phyloP scores from a whole-genome alignment of 2,329 filamentous ascomycete species.

The Septoria petroselini region DNA sequence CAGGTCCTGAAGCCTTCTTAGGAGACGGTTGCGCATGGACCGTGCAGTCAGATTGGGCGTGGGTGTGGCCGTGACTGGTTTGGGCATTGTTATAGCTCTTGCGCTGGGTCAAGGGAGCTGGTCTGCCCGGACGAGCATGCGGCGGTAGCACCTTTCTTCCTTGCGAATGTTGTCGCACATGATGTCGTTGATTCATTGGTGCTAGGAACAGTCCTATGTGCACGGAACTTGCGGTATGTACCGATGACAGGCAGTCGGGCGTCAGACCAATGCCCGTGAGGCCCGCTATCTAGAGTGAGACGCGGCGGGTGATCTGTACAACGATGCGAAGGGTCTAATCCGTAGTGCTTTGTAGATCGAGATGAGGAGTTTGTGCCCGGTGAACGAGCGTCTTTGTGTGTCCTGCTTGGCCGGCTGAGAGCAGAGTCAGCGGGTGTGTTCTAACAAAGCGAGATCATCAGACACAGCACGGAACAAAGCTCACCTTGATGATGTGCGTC shows the following conservation, averaged over 20 bases:
- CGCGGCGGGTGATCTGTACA: not conserved
- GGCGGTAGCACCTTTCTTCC: conserved; percentile 30
- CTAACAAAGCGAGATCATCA: no score
- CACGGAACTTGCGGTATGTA: not conserved
- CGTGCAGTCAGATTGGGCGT: conserved; percentile 18
- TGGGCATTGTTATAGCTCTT: conserved; percentile 27
- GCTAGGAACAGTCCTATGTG: not conserved
- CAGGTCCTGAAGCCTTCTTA: conserved; percentile 15
- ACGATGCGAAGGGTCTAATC: not conserved
- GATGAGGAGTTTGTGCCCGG: not conserved
- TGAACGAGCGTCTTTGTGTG: no score
- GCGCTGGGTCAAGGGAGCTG: conserved; percentile 27
- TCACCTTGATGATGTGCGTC: no score
- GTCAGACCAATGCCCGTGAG: not conserved
- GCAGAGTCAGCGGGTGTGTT: no score
- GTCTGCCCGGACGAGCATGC: conserved; percentile 29
- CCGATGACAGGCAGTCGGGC: not conserved
- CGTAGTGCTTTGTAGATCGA: not conserved
- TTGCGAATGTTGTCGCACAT: conserved; percentile 30
- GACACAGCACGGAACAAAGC: no score
- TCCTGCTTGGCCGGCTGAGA: no score
- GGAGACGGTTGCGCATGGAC: conserved; percentile 13
- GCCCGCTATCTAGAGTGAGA: not conserved
- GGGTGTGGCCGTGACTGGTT: not conserved
- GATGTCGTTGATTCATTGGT: conserved; percentile 30